Evolutionary conservation across 2,329 filamentous ascomycete genomes (phyloP), one percentile per base, ranked within the genome.

Genomic region (Hypomyces rosellus): DNA sequence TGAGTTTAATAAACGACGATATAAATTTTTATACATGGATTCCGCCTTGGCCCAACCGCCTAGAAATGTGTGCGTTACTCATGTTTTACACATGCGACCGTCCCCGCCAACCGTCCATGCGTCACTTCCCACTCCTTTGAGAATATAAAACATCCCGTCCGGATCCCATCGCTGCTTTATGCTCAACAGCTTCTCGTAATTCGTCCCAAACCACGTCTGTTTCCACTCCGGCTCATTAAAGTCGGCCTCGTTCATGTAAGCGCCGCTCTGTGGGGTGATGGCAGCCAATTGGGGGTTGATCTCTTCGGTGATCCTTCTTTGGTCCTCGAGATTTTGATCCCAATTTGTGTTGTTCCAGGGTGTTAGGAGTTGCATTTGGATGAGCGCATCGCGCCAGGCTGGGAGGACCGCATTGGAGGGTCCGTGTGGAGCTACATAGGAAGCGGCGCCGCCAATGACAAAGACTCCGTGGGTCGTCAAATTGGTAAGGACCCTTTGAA

Each of bases 201-300:
- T 75, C 5, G 38, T 53, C 1, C 76, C 76, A 57, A 69, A 79
- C 61, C 78, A 78, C 3, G 61, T 63, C 25, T 69, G 57, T 56
- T 74, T 64, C 57, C 67, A 79, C 48, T 73, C 56, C 1, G 69
- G 69, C 59, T 78, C 68, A 51, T 69, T 65, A 40, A 74, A 71
- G 59, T 80, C 73, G 3, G 68, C 73, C 65, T 82, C 78, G 53
- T 77, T 78, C 59, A 75, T 60, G 55, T 78, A 78, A 4, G 72
- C 65, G 5, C 74, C 74, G 1, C 62, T 62, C 1, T 65, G 70
- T 3, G 72, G 72, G 0, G 71, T 59, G 3, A 56, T 54, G 2
- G 54, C 57, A 20, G 58, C 57, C 4, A 65, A 54, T 12, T 60
- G 45, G 1, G 61, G 61, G 51, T 56, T 55, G 7, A 64, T 49